Base-by-base conservation (phyloP, 441 rosid species). In the Iberis amara region DNA sequence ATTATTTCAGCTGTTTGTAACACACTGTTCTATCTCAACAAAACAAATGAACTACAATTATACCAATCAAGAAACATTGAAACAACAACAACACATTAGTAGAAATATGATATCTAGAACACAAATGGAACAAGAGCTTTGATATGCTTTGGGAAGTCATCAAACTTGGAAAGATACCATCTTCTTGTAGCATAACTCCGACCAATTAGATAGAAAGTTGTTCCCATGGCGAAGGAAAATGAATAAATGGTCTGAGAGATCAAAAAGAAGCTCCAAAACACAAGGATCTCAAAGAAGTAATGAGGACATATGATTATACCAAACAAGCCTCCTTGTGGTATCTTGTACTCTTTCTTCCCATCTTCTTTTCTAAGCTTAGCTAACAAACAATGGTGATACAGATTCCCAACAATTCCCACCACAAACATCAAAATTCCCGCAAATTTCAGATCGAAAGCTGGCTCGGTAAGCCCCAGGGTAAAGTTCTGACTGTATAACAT, bases 121-220 rank as follows among this genome's bases (percentile, higher is more conserved):
- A 81, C 51, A 55, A 15, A 79, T 5, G 97, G 94, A 40, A 82
- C 11, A 4, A 84, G 23, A 57, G 83, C 77, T 71, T 74, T 78
- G 35, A 80, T 61, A 51, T 72, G 35, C 6, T 57, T 49, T 0
- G 91, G 85, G 44, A 86, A 79, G 56, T 78, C 77, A 14, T 78
- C 83, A 36, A 86, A 86, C 49, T 82, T 82, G 28, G 82, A 71
- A 11, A 72, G 47, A 63, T 89, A 89, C 91, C 96, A 86, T 57
- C 41, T 82, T 60, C 86, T 62, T 0, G 96, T 86, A 15, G 73
- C 78, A 24, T 68, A 57, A 44, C 91, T 79, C 73, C 96, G 72
- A 26, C 86, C 81, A 8, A 52, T 28, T 56, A 90, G 72, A 47
- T 84, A 79, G 0, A 70, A 9, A 53, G 66, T 61, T 0, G 72